Evolutionary conservation across 768 basidiomycete species (phyloP), one percentile per base, ranked within the genome.

Genomic region (Phanerodontia chrysosporium): DNA sequence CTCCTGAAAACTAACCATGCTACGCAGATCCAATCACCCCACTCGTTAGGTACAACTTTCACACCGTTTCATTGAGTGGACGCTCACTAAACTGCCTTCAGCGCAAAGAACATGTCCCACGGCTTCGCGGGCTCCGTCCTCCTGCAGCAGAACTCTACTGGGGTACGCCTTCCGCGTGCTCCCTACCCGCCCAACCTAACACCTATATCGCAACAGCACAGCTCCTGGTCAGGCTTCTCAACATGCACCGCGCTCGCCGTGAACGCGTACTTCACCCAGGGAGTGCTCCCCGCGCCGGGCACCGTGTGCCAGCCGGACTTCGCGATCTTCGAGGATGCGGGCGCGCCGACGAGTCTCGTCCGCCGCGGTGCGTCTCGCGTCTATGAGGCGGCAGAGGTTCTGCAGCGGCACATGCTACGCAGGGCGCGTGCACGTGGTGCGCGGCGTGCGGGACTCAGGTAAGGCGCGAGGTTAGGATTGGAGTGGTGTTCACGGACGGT

Each of bases 191-290:
- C n/a, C 24, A 9, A 16, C 14, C 32, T 53, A 27, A 53, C 32
- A 36, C 24, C n/a, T n/a, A n/a, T n/a, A n/a, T 30, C n/a, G 5
- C 56, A 2, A 6, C 52, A 66, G 63, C 65, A 66, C 49, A 61
- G 57, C 45, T 63, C 61, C 6, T 21, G 61, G 24, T 51, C 67
- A n/a, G 65, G 48, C 10, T 55, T 58, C 8, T 66, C 64, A 2
- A 52, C 59, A 2, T 66, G 61, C 51, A 67, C 68, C 8, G 58
- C 58, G 2, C 64, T 62, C 35, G 49, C 55, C 42, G 63, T 69
- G 45, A 61, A 65, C 7, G 56, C 52, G 4, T 69, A 69, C 58
- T 69, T 69, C 64, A 45, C 58, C 7, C 51, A 69, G 1, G 68
- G 68, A 10, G 58, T 35, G 14, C 49, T 69, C 5, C 67, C 68